Evolutionary conservation across 495 filamentous ascomycete genomes (phyloP).

Genomic region (Neurospora sp.): DNA sequence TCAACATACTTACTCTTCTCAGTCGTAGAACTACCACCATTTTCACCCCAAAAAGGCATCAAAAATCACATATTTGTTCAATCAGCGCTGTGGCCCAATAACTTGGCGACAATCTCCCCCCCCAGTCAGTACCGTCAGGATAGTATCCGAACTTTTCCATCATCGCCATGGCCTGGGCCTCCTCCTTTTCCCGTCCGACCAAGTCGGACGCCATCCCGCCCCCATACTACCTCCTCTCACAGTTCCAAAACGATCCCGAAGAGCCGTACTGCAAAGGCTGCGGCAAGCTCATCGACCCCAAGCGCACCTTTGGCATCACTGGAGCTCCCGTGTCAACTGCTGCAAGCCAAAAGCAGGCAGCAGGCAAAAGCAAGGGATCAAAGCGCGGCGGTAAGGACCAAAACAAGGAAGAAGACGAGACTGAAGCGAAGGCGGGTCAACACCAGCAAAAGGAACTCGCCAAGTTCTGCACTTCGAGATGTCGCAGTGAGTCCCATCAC

Average conservation of each 20-base stretch:
- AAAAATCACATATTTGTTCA: background rate
- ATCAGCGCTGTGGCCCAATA: background rate
- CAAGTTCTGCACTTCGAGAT: background rate
- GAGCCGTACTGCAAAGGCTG: conserved; percentile 33
- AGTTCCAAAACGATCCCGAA: conserved; percentile 17
- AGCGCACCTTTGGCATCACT: background rate
- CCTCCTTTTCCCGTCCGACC: conserved; percentile 28
- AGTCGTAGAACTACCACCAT: background rate
- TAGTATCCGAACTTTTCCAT: background rate
- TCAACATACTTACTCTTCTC: background rate
- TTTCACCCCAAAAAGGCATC: background rate
- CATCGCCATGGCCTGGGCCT: conserved; percentile 26
- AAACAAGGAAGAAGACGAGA: background rate
- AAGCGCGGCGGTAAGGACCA: background rate
- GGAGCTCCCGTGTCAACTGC: background rate
- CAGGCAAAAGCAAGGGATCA: background rate
- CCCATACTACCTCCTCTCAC: conserved; percentile 27
- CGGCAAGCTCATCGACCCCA: conserved; percentile 27
- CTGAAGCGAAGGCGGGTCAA: background rate
- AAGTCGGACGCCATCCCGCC: conserved; percentile 27
- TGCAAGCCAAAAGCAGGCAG: background rate
- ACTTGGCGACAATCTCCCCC: background rate
- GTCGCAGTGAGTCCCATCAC: background rate
- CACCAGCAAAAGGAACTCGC: conserved; percentile 1
- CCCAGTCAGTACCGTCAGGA: background rate